phyloP scores from a whole-genome alignment of 768 basidiomycete genomes.

The Lyophyllum shimeji region DNA sequence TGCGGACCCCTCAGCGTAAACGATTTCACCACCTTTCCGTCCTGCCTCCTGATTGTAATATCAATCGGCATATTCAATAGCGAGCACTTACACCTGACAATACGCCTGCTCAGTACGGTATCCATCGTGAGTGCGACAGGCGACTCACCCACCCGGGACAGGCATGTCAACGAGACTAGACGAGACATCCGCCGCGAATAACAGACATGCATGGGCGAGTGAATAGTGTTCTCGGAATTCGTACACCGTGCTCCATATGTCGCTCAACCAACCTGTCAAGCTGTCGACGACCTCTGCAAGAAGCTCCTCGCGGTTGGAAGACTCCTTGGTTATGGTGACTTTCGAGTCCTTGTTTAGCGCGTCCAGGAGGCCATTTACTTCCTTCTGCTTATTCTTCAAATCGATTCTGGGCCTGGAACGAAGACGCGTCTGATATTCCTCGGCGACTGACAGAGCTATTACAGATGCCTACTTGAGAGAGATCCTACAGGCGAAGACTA shows the following conservation, averaged over 20 bases:
- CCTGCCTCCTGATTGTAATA: conserved; percentile 41
- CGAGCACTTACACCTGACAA: conserved; percentile 53
- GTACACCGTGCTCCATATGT: conserved; percentile 63
- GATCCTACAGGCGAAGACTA: not conserved
- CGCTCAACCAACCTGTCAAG: conserved; percentile 56
- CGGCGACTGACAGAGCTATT: conserved; percentile 36
- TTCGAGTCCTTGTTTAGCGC: conserved; percentile 57
- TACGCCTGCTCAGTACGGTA: not conserved
- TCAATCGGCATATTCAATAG: conserved; percentile 46
- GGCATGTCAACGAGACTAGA: conserved; percentile 38
- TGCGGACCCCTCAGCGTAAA: conserved; percentile 50
- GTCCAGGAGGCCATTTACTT: conserved; percentile 51
- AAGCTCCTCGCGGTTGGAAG: conserved; percentile 54
- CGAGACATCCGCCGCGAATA: conserved; percentile 49
- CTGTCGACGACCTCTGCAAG: conserved; percentile 55
- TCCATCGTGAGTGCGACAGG: not conserved
- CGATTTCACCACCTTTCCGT: conserved; percentile 43
- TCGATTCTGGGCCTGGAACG: conserved; percentile 48
- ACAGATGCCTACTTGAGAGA: not conserved
- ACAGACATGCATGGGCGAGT: conserved; percentile 54
- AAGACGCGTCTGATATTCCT: conserved; percentile 35
- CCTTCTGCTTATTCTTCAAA: conserved; percentile 51
- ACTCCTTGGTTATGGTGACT: conserved; percentile 48
- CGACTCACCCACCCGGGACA: conserved; percentile 37
- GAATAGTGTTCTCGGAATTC: conserved; percentile 54